These are phyloP conservation scores for Aspergillus brasiliensis DNA, from an alignment of 2,329 filamentous ascomycete species.

Conservation along the genomic window DNA sequence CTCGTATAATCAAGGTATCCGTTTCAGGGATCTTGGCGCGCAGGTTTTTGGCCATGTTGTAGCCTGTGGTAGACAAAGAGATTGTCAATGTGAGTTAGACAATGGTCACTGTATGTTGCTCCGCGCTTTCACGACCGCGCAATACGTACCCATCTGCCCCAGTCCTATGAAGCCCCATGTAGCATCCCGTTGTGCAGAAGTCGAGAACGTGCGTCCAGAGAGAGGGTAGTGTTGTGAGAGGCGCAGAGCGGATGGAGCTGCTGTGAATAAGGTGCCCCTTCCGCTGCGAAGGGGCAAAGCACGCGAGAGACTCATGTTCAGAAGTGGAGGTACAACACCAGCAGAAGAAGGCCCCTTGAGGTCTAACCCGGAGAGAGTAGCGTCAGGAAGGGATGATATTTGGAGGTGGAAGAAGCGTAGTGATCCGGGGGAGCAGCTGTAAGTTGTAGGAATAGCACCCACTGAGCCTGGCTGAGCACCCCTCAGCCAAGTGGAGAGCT, in stretches of 20 bases:
- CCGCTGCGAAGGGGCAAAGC: constrained; percentile 16
- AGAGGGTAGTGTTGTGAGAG: background rate
- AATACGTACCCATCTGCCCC: constrained; percentile 60
- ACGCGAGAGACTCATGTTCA: constrained; percentile 20
- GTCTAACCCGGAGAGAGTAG: background rate
- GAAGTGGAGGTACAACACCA: background rate
- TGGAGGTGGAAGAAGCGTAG: background rate
- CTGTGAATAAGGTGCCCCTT: constrained; percentile 13
- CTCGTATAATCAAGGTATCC: constrained; percentile 66
- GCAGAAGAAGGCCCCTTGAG: background rate
- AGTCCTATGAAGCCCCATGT: constrained; percentile 63
- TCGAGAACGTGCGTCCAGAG: constrained; percentile 47
- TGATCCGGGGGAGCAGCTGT: background rate
- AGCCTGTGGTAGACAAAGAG: constrained; percentile 51
- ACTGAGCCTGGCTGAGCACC: background rate
- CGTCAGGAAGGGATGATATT: background rate
- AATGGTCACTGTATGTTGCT: background rate
- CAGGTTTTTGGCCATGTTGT: constrained; percentile 72
- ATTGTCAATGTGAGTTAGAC: background rate
- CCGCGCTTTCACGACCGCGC: background rate
- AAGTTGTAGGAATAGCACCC: background rate
- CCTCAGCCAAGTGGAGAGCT: background rate
- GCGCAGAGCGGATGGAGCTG: background rate
- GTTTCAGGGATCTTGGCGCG: constrained; percentile 64
- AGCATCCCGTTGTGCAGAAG: constrained; percentile 46